A percentile compares a stretch with the other conserved stretches of the same genome.
Evolutionary conservation across 768 basidiomycete genomes (phyloP).

Genomic region (Gelatoporia subvermispora): DNA sequence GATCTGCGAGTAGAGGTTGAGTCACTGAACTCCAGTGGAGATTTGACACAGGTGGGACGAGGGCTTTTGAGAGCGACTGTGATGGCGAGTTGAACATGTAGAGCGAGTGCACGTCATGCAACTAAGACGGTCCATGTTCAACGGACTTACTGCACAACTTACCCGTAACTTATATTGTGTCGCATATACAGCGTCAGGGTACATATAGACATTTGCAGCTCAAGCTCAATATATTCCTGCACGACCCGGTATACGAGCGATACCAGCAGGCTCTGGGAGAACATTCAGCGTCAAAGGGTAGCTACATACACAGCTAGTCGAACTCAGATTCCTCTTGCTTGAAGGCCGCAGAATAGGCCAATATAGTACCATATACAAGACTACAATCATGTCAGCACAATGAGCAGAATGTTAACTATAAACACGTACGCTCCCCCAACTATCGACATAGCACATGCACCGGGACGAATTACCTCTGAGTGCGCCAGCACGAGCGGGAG

Average conservation of each 20-base stretch:
- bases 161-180: not conserved
- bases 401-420: not conserved
- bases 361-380: slow-evolving; percentile 85
- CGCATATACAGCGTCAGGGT: no score
- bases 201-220: not conserved
- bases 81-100: not conserved
- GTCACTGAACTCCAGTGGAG: slow-evolving; percentile 15
- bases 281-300: slow-evolving; percentile 11
- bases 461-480: slow-evolving; percentile 77
- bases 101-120: no score
- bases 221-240: no score
- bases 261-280: no score
- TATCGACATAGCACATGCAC: slow-evolving; percentile 92
- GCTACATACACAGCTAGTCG: slow-evolving; percentile 38
- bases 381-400: slow-evolving; percentile 28
- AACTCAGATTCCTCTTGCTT: slow-evolving; percentile 79
- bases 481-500: slow-evolving; percentile 90
- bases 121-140: no score
- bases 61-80: slow-evolving; percentile 9
- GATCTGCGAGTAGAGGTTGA: slow-evolving; percentile 36
- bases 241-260: no score
- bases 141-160: not conserved
- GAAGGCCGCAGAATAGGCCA: slow-evolving; percentile 83
- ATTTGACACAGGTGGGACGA: slow-evolving; percentile 8
- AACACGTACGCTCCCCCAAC: slow-evolving; percentile 79